Evolutionary conservation across 306 rosid species (phyloP).

Genomic region (Vigna mungo): DNA sequence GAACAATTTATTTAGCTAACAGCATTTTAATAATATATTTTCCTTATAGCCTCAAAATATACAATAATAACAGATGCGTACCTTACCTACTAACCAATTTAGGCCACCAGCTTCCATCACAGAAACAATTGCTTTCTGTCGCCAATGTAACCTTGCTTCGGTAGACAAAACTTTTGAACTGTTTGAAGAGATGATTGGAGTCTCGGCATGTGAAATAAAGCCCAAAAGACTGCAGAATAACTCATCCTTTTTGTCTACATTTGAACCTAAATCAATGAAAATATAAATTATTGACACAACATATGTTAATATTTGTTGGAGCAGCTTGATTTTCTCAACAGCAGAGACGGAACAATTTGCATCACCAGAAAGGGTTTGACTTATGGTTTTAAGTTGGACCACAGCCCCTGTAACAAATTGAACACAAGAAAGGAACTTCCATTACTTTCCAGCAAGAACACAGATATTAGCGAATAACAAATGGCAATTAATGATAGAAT

Average conservation of each 20-base stretch:
- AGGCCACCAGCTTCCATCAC: conserved; percentile 99
- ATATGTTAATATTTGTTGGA: conserved; percentile 76
- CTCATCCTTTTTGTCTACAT: conserved; percentile 60
- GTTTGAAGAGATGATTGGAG: conserved; percentile 59
- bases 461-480: conserved; percentile 19
- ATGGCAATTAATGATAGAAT: conserved; percentile 17
- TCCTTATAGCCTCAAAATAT: conserved; percentile 63
- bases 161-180: conserved; percentile 63
- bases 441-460: not conserved
- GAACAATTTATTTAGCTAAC: conserved; percentile 26
- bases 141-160: conserved; percentile 82
- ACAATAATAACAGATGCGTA: conserved; percentile 62
- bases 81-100: conserved; percentile 99
- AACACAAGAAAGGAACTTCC: conserved; percentile 45
- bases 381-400: conserved; percentile 90
- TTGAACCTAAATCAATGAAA: conserved; percentile 80
- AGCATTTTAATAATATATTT: conserved; percentile 25
- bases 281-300: conserved; percentile 73
- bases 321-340: conserved; percentile 68
- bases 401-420: conserved; percentile 78
- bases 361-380: conserved; percentile 68
- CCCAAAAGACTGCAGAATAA: conserved; percentile 58
- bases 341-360: conserved; percentile 68
- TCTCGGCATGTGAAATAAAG: conserved; percentile 50
- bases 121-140: conserved; percentile 86